Evolutionary conservation across 495 filamentous ascomycete genomes (phyloP), one percentile per base, ranked within the genome.

Genomic region (Chaetomium cochliodes): DNA sequence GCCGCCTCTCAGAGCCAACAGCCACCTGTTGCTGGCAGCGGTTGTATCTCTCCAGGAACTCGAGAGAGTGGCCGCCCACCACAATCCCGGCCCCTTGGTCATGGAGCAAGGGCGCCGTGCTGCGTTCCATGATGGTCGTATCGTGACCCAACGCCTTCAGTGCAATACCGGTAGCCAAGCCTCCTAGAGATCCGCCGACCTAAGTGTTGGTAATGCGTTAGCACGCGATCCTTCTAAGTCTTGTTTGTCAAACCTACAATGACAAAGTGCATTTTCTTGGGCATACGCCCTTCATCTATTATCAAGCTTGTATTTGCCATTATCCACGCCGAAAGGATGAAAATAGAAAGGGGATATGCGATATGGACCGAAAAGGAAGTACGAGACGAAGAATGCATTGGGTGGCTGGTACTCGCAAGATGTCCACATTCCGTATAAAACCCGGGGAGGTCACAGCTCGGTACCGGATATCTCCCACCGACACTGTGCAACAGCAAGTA

Each of bases 1-100:
- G 47, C 47, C 47, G 13, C 22, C n/a, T 5, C 4, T 25, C 47
- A 8, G 47, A 22, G 2, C 47, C n/a, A 6, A 50, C 47, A 15
- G 47, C 47, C 3, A 50, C 22, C 0, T 50, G 47, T 22, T 20
- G 47, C 20, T 12, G 7, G 47, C 18, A 50, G 47, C 47, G 47
- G 47, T 50, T 50, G 47, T 50, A 25, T 25, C 47, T 22, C 20
- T 50, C 20, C 47, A 50, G 22, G 20, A 50, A 25, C 13, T 50
- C n/a, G 47, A 50, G 47, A 22, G 47, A n/a, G 47, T 22, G 47
- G n/a, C 47, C 18, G 15, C 47, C 47, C 5, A 20, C 47, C 5
- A 50, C 18, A 50, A 50, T 50, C 7, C 47, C 47, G 3, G 47
- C 47, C n/a, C 47, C 47, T 50, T 50, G 47, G 47, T 50, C 47